These are phyloP conservation scores for Fusarium veterinarium DNA, from an alignment of 2,329 filamentous ascomycete species.

Conservation along the genomic window DNA sequence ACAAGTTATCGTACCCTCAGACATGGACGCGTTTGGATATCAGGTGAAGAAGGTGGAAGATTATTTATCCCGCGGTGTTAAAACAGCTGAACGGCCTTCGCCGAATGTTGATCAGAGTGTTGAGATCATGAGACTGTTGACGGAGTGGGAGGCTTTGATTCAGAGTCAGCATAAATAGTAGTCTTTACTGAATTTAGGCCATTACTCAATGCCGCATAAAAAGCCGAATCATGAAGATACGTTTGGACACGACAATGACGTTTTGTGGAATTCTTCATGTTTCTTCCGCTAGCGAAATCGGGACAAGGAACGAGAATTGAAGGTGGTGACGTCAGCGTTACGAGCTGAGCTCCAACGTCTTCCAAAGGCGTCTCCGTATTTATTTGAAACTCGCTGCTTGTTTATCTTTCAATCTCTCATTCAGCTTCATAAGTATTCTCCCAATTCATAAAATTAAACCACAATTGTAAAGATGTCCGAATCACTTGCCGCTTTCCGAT, in stretches of 20 bases:
- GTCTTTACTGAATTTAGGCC: too few species aligned
- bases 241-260: neutral
- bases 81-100: constrained; percentile 1
- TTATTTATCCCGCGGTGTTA: neutral
- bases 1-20: neutral
- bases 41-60: constrained; percentile 13
- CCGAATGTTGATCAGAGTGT: constrained; percentile 15
- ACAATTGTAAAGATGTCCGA: neutral
- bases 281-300: neutral
- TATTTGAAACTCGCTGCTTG: neutral
- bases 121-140: constrained; percentile 12
- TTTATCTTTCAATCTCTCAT: neutral
- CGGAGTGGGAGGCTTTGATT: constrained; percentile 11
- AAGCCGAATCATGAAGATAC: neutral
- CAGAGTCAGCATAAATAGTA: neutral
- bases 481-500: constrained; percentile 2
- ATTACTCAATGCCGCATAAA: neutral
- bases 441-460: neutral
- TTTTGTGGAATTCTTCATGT: neutral
- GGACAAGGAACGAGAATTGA: neutral
- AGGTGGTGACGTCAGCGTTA: neutral
- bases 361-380: neutral
- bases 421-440: neutral
- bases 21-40: constrained; percentile 1
- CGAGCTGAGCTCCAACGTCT: neutral